Evolutionary conservation across 1,284 basidiomycete species (phyloP).

Genomic region (Cryptococcus sp.): DNA sequence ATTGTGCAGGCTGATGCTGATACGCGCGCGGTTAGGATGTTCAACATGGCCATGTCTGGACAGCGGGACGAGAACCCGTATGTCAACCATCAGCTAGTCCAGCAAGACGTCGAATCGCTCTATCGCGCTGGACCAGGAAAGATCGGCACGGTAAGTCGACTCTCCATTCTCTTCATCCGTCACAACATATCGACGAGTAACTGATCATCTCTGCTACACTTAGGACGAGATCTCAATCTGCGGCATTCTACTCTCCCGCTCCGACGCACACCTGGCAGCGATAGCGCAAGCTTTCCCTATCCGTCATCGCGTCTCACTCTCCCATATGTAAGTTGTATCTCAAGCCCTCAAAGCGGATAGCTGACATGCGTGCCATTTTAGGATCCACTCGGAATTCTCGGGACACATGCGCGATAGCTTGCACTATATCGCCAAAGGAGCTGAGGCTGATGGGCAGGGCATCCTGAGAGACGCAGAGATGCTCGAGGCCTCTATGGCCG

Average conservation of each 20-base stretch:
- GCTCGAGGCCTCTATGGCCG: constrained; percentile 48
- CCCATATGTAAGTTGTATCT: constrained; percentile 35
- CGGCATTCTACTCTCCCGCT: constrained; percentile 50
- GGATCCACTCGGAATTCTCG: constrained; percentile 52
- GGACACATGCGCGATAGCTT: constrained; percentile 53
- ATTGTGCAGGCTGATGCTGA: background rate
- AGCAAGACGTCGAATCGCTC: constrained; percentile 50
- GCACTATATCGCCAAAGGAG: constrained; percentile 44
- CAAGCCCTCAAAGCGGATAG: background rate
- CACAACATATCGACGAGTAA: background rate
- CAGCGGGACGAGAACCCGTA: constrained; percentile 49
- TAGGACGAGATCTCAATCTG: constrained; percentile 54
- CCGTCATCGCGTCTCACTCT: constrained; percentile 38
- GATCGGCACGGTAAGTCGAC: constrained; percentile 48
- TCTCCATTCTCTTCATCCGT: background rate
- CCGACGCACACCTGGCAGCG: constrained; percentile 48
- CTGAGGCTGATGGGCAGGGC: constrained; percentile 49
- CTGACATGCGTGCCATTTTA: constrained; percentile 11
- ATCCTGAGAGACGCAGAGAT: constrained; percentile 47
- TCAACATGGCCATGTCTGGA: constrained; percentile 52
- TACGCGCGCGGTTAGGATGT: constrained; percentile 32
- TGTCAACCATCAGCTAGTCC: constrained; percentile 50
- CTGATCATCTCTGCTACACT: background rate
- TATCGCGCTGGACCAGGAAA: constrained; percentile 51
- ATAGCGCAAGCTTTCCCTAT: constrained; percentile 48